Conservation (phyloP, 352 stramenopile species). For the Blastocystis sp. region DNA sequence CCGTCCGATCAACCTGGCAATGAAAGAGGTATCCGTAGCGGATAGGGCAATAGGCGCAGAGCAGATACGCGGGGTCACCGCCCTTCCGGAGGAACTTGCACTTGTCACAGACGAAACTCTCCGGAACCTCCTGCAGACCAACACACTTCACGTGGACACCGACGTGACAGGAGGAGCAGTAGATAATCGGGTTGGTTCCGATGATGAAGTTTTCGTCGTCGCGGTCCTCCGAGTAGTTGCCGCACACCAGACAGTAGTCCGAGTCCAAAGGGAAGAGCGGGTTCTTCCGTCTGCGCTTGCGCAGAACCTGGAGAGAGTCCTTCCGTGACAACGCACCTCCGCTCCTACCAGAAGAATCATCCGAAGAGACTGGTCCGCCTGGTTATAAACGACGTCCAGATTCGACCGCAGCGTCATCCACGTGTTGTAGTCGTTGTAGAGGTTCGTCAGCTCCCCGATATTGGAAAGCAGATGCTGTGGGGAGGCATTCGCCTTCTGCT, state of each 20-base stretch:
- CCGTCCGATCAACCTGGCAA: background rate
- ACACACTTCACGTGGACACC: slow-evolving; percentile 50
- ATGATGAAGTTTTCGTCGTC: slow-evolving; percentile 50
- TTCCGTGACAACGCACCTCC: background rate
- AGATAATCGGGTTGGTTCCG: slow-evolving; percentile 47
- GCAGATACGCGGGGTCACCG: slow-evolving; percentile 4
- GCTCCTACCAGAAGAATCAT: background rate
- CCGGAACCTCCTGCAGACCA: background rate
- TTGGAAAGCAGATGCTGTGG: background rate
- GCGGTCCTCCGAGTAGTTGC: slow-evolving; percentile 48
- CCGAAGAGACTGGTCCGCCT: background rate
- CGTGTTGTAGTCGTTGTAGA: background rate
- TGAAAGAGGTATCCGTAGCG: slow-evolving; percentile 23
- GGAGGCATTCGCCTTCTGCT: background rate
- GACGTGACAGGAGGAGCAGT: slow-evolving; percentile 30
- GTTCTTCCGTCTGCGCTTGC: background rate
- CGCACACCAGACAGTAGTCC: slow-evolving; percentile 37
- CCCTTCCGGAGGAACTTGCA: slow-evolving; percentile 27
- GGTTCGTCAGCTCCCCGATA: background rate
- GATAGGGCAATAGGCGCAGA: slow-evolving; percentile 24
- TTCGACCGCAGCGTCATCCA: slow-evolving; percentile 1
- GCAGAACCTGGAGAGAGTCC: background rate
- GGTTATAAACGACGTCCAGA: slow-evolving; percentile 7
- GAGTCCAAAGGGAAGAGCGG: background rate
- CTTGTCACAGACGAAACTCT: slow-evolving; percentile 31